Evolutionary conservation across 805 yeast species (phyloP), one percentile per base, ranked within the genome.

Genomic region (Debaryomyces hansenii): DNA sequence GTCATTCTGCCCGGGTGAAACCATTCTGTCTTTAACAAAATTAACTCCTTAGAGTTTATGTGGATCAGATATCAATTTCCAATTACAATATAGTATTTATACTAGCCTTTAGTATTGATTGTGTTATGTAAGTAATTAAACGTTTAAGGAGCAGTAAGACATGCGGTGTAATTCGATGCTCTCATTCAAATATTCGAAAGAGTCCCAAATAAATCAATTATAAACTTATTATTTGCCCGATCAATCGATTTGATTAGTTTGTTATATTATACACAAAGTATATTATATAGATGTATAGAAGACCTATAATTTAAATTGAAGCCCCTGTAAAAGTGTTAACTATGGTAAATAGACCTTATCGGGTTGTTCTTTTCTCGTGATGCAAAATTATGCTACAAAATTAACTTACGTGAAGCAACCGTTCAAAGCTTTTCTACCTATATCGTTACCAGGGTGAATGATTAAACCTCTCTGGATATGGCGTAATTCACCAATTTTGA

Each of bases 391-490:
- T 31, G 16, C 14, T 31, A 12, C 32, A 14, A 14, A 8, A 11
- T 6, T 31, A 6, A 31, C 16, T 31, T 31, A 35, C 18, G 24
- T 33, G 12, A 36, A 32, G 21, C 50, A 49, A n/a, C 48, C 47
- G 11, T 37, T 32, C 8, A 48, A 28, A 3, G 54, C 54, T 20
- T 20, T 38, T n/a, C 14, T 24, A 9, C 57, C 57, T 15, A 34
- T 24, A 4, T 14, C 34, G 44, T 58, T 57, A 20, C 48, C 60
- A 2, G 95, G 95, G 24, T 80, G 67, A 32, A 87, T 60, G 55
- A 87, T 75, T 8, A 88, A 55, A 7, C 90, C 84, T 49, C 95
- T 72, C 60, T 89, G 96, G 3, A 82, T 66, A 42, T 77, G 79
- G 44, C 84, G 64, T 4, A 83, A 49, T 4, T 74, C 62, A 0